A percentile compares a stretch with the other conserved stretches of the same genome.
Evolutionary conservation across 2,329 filamentous ascomycete species (phyloP).

Genomic region (Herpotrichia juniperi): DNA sequence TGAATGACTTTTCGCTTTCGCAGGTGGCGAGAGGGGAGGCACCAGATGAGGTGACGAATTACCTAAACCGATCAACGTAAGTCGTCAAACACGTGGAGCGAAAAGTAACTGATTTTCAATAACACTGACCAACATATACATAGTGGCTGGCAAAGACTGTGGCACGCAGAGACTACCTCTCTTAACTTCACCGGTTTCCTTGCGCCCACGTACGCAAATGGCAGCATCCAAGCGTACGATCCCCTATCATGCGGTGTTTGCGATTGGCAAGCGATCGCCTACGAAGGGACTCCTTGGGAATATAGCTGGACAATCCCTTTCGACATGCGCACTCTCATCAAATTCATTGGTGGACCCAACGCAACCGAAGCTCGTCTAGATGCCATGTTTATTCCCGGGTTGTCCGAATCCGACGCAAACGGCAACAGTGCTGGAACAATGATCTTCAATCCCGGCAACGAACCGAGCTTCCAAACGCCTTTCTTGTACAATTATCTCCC

Average conservation of each 20-base stretch:
- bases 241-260: conserved; percentile 44
- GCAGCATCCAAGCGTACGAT: conserved; percentile 40
- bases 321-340: conserved; percentile 45
- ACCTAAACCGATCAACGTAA: conserved; percentile 37
- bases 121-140: not conserved
- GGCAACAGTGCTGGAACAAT: conserved; percentile 45
- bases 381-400: conserved; percentile 43
- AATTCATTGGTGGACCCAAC: conserved; percentile 42
- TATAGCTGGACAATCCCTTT: conserved; percentile 48
- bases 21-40: conserved; percentile 44
- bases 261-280: conserved; percentile 43
- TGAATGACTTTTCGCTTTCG: conserved; percentile 48
- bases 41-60: conserved; percentile 45
- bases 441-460: conserved; percentile 71
- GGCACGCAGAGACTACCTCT: not conserved
- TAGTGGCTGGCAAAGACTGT: not conserved
- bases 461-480: conserved; percentile 70
- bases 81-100: not conserved
- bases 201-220: conserved; percentile 22
- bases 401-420: conserved; percentile 38
- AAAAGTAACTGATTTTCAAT: not conserved
- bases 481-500: conserved; percentile 57
- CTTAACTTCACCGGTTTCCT: conserved; percentile 19
- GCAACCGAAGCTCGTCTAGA: conserved; percentile 45
- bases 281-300: conserved; percentile 47